Conservation (phyloP, 352 stramenopile genomes). For the Thraustotheca clavata region DNA sequence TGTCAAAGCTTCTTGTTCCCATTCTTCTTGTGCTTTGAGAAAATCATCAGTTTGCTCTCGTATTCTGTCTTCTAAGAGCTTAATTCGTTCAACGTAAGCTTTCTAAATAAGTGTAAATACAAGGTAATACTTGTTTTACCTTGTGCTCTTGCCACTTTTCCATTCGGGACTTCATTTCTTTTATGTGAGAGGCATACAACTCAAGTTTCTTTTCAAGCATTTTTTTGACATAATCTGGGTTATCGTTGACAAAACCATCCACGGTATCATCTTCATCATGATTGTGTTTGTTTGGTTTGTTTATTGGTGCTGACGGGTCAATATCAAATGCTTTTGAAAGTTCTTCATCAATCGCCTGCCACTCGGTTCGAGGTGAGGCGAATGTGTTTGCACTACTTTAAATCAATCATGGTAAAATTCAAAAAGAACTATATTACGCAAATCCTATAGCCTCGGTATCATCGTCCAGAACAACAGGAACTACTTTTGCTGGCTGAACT, state of each 20-base stretch:
- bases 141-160: slow-evolving; percentile 6
- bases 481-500: too few species aligned
- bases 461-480: too few species aligned
- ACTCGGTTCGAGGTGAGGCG: not conserved
- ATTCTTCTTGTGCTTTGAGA: slow-evolving; percentile 39
- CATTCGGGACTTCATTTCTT: slow-evolving; percentile 17
- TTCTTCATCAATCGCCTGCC: slow-evolving; percentile 2
- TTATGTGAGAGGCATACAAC: slow-evolving; percentile 3
- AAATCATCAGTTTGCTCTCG: slow-evolving; percentile 38
- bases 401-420: too few species aligned
- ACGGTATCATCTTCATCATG: slow-evolving; percentile 20
- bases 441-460: too few species aligned
- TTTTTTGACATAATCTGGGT: slow-evolving; percentile 20
- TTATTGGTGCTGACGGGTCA: not conserved
- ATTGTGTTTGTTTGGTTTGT: slow-evolving; percentile 15
- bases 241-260: slow-evolving; percentile 21
- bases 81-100: slow-evolving; percentile 9
- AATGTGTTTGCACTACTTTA: not conserved
- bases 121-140: not conserved
- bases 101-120: not conserved
- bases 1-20: slow-evolving; percentile 43
- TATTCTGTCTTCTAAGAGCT: slow-evolving; percentile 20
- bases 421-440: too few species aligned
- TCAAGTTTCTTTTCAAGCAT: slow-evolving; percentile 4
- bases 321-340: not conserved